Percentiles rank a stretch among this genome's conserved stretches.
Conservation (phyloP, 2,329 filamentous ascomycete genomes). For the Plenodomus biglobosus region DNA sequence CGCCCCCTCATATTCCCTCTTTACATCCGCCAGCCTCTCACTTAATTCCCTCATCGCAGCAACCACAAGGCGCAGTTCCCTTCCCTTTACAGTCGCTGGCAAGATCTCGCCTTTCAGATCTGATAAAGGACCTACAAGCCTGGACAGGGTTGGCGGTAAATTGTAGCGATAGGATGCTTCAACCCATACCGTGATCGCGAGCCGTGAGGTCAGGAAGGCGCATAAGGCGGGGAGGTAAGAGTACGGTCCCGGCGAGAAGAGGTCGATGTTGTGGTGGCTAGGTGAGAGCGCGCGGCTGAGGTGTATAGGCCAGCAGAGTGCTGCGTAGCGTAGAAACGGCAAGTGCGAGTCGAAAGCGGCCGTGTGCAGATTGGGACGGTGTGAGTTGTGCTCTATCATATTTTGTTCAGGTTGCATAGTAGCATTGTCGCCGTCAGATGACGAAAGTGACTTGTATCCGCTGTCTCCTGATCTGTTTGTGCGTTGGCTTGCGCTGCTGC, state of each 20-base stretch:
- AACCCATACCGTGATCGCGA: slow-evolving; percentile 34
- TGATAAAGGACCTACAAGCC: slow-evolving; percentile 29
- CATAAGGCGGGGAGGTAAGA: slow-evolving; percentile 29
- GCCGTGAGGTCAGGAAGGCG: slow-evolving; percentile 28
- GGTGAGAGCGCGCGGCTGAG: slow-evolving; percentile 26
- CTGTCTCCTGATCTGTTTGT: slow-evolving; percentile 34
- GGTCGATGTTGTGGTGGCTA: not conserved
- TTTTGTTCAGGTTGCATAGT: slow-evolving; percentile 2
- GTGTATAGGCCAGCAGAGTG: slow-evolving; percentile 38
- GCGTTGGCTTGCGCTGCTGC: slow-evolving; percentile 26
- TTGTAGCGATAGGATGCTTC: slow-evolving; percentile 38
- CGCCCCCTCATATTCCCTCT: slow-evolving; percentile 19
- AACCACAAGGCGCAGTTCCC: slow-evolving; percentile 29
- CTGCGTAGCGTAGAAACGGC: slow-evolving; percentile 36
- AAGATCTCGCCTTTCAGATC: slow-evolving; percentile 23
- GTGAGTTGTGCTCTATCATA: not conserved
- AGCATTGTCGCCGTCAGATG: slow-evolving; percentile 23
- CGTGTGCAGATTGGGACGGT: slow-evolving; percentile 6
- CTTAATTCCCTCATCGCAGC: slow-evolving; percentile 25
- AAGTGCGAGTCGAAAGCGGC: slow-evolving; percentile 27
- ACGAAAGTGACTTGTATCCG: slow-evolving; percentile 35
- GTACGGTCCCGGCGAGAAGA: not conserved
- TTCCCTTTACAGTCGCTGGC: slow-evolving; percentile 25
- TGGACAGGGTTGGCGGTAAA: slow-evolving; percentile 33
- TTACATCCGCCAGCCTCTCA: slow-evolving; percentile 26